Percentiles rank a stretch among this genome's conserved stretches.
phyloP scores from a whole-genome alignment of 208 protist genomes.

The Leishmania major region DNA sequence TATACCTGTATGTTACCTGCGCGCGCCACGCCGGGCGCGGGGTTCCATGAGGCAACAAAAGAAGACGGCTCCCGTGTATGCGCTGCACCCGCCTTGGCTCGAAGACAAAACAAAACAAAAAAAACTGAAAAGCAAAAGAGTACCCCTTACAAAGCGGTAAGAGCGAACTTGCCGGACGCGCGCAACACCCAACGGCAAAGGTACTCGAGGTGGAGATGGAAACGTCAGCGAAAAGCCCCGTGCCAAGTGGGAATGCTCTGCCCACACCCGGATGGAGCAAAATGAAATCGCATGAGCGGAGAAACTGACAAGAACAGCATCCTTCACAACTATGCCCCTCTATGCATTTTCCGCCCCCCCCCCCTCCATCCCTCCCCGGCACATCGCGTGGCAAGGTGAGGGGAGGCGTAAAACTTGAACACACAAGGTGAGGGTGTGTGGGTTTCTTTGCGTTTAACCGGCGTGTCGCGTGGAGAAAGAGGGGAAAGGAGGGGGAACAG shows the following conservation, averaged over 20 bases:
- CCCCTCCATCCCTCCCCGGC: too few species aligned
- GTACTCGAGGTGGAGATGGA: background rate
- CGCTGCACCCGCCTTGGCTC: background rate
- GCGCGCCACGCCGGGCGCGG: background rate
- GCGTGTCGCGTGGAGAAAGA: background rate
- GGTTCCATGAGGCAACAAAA: background rate
- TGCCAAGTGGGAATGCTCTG: background rate
- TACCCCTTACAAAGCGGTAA: background rate
- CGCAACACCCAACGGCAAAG: background rate
- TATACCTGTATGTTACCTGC: too few species aligned
- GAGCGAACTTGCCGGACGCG: background rate
- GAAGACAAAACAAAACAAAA: background rate
- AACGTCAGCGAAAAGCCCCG: background rate
- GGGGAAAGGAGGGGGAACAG: background rate
- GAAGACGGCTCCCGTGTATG: background rate
- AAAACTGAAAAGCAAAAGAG: background rate
- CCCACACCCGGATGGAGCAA: background rate
- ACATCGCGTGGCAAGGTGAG: background rate
- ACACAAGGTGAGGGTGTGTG: background rate
- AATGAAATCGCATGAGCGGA: background rate
- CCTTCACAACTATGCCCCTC: background rate
- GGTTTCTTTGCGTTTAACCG: background rate
- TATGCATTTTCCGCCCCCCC: background rate
- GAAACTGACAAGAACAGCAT: background rate
- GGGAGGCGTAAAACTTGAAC: background rate